These are phyloP conservation scores for Laguncularia racemosa DNA, from an alignment of 345 rosid genomes.

Conservation along the genomic window DNA sequence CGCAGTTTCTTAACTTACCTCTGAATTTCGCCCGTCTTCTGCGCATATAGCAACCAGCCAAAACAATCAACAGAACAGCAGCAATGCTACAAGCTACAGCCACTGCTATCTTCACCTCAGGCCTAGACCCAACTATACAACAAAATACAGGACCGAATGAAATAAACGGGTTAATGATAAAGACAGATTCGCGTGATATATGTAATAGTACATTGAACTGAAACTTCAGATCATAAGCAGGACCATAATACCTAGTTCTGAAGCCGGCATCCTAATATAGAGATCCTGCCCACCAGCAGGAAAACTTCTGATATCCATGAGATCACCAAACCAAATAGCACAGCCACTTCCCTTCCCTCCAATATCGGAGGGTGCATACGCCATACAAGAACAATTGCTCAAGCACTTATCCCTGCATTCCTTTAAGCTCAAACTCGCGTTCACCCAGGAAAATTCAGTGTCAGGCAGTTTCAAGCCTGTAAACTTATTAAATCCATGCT, in stretches of 20 bases:
- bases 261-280: slow-evolving; percentile 20
- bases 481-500: slow-evolving; percentile 15
- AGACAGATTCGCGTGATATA: too few relatives aligned
- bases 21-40: not conserved
- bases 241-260: slow-evolving; percentile 17
- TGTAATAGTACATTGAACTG: too few relatives aligned
- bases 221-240: too few relatives aligned
- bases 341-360: slow-evolving; percentile 31
- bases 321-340: slow-evolving; percentile 27
- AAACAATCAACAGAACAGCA: not conserved
- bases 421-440: slow-evolving; percentile 19
- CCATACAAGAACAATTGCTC: slow-evolving; percentile 31
- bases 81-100: not conserved
- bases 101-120: slow-evolving; percentile 2
- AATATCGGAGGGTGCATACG: slow-evolving; percentile 20
- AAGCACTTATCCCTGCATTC: slow-evolving; percentile 26
- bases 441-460: slow-evolving; percentile 16
- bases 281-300: slow-evolving; percentile 23
- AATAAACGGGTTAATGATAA: too few relatives aligned
- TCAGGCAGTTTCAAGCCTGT: slow-evolving; percentile 20
- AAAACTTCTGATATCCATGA: slow-evolving; percentile 22
- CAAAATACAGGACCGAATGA: too few relatives aligned
- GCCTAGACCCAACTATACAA: not conserved
- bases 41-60: slow-evolving; percentile 3
- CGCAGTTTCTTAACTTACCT: slow-evolving; percentile 5